These are phyloP conservation scores for Euclidium syriacum DNA, from an alignment of 345 rosid genomes.

Conservation along the genomic window DNA sequence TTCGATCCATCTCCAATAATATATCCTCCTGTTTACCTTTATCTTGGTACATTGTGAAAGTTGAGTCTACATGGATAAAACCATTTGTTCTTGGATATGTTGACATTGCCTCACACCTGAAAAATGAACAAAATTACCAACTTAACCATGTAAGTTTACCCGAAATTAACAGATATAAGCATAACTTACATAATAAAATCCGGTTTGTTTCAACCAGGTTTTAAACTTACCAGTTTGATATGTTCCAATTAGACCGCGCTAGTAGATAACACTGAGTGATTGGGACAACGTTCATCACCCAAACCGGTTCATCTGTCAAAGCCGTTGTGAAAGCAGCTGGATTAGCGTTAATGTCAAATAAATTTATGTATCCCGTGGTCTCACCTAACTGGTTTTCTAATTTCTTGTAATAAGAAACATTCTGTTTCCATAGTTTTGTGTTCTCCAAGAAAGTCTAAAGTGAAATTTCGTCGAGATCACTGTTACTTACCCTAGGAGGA, in stretches of 20 bases:
- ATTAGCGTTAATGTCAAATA: slow-evolving; percentile 78
- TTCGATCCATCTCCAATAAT: slow-evolving; percentile 82
- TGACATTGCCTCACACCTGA: slow-evolving; percentile 78
- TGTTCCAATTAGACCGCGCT: slow-evolving; percentile 88
- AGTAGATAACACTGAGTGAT: slow-evolving; percentile 68
- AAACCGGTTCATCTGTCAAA: slow-evolving; percentile 61
- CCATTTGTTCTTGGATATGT: slow-evolving; percentile 95
- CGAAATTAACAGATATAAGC: background rate
- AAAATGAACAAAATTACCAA: no score
- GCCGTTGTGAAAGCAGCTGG: slow-evolving; percentile 90
- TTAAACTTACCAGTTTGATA: slow-evolving; percentile 76
- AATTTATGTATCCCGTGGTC: slow-evolving; percentile 70
- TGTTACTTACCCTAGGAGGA: slow-evolving; percentile 71
- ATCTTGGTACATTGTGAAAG: slow-evolving; percentile 60
- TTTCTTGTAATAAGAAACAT: slow-evolving; percentile 63
- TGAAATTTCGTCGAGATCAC: slow-evolving; percentile 49
- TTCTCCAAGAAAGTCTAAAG: slow-evolving; percentile 46
- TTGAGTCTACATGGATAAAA: slow-evolving; percentile 71
- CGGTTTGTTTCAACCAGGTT: background rate
- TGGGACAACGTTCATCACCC: slow-evolving; percentile 84
- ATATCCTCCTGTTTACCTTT: slow-evolving; percentile 75
- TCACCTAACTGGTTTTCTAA: slow-evolving; percentile 61
- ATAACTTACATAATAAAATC: background rate
- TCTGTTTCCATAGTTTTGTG: slow-evolving; percentile 64
- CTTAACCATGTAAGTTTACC: no score